A percentile compares a stretch with the other conserved stretches of the same genome.
Evolutionary conservation across 2,329 filamentous ascomycete species (phyloP).

Genomic region (Ophiostoma sp.): DNA sequence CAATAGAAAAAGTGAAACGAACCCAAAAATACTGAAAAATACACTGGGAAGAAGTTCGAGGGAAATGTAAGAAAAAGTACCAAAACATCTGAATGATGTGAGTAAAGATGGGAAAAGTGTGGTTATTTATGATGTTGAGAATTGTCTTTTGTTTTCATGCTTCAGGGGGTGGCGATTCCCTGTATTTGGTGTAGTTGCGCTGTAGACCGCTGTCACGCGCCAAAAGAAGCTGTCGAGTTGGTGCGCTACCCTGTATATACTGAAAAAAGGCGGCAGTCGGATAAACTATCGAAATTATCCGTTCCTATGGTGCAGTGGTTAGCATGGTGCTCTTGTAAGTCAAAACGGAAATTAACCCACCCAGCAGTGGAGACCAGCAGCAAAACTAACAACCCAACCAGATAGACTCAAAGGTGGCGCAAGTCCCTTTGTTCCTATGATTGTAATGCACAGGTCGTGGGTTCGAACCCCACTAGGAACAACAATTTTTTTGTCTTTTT

Average conservation of each 20-base stretch:
- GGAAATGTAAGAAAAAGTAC: too few relatives aligned
- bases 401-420: constrained; percentile 30
- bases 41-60: too few relatives aligned
- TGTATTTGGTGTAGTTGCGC: not conserved
- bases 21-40: too few relatives aligned
- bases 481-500: constrained; percentile 24
- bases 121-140: not conserved
- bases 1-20: too few relatives aligned
- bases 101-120: too few relatives aligned
- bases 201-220: not conserved
- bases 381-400: constrained; percentile 25
- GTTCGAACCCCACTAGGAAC: constrained; percentile 35
- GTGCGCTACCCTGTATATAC: constrained; percentile 11
- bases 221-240: not conserved
- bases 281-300: constrained; percentile 31
- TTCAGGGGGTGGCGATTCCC: not conserved
- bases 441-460: constrained; percentile 34
- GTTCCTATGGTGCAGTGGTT: constrained; percentile 35
- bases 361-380: not conserved
- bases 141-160: not conserved
- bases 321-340: constrained; percentile 35
- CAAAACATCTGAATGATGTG: too few relatives aligned
- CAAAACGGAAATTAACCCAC: not conserved
- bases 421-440: constrained; percentile 31
- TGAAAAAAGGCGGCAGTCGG: not conserved